These are phyloP conservation scores for Calocybe gambosa DNA, from an alignment of 1,284 basidiomycete genomes.

Conservation along the genomic window DNA sequence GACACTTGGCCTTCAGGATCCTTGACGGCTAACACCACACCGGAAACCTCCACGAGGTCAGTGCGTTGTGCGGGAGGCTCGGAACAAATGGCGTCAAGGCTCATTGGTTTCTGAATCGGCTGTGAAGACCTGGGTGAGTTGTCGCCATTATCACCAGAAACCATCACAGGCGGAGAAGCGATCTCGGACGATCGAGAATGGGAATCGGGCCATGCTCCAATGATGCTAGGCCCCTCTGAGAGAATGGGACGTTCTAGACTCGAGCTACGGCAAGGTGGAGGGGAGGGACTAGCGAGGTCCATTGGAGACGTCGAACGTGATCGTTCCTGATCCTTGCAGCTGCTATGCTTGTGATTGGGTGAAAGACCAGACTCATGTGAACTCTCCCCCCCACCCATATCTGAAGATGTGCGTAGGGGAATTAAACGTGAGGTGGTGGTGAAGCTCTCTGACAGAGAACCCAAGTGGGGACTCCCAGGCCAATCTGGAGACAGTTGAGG, in stretches of 20 bases:
- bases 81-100: conserved; percentile 13
- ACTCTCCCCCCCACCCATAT: background rate
- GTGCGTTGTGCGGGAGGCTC: conserved; percentile 2
- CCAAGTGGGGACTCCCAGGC: conserved; percentile 7
- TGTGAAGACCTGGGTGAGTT: background rate
- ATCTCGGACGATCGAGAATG: conserved; percentile 17
- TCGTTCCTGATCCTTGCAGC: background rate
- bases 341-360: background rate
- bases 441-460: background rate
- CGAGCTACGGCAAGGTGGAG: conserved; percentile 15
- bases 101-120: conserved; percentile 14
- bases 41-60: background rate
- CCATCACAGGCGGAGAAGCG: background rate
- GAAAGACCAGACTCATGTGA: background rate
- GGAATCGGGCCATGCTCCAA: conserved; percentile 23
- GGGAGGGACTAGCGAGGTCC: conserved; percentile 37
- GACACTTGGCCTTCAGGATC: background rate
- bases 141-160: background rate
- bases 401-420: conserved; percentile 4
- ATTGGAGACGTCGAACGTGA: conserved; percentile 39
- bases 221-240: conserved; percentile 16
- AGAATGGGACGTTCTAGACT: conserved; percentile 14
- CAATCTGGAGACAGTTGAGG: conserved; percentile 7
- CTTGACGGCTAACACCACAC: background rate
- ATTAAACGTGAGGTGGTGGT: conserved; percentile 7